Percentiles rank a stretch among this genome's conserved stretches.
Evolutionary conservation across 2,329 filamentous ascomycete species (phyloP).

Genomic region (Fusarium tricinctum): DNA sequence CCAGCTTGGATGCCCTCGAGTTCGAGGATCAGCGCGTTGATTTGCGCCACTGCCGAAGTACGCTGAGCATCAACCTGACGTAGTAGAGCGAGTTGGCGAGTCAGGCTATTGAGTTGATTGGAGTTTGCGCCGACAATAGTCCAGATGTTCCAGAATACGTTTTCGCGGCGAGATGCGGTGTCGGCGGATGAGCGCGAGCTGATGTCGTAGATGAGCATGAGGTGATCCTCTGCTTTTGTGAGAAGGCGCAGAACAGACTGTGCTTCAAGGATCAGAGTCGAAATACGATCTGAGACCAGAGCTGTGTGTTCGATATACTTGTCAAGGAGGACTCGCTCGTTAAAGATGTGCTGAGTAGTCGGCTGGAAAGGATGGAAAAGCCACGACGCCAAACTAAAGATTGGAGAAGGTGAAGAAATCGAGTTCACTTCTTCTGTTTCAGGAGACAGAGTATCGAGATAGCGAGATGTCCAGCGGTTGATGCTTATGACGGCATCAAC

Average conservation of each 20-base stretch:
- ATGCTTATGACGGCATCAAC: constrained; percentile 82
- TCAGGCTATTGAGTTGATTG: constrained; percentile 70
- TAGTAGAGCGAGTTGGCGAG: constrained; percentile 74
- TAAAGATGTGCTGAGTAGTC: constrained; percentile 58
- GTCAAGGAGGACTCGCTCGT: constrained; percentile 73
- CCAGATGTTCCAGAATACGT: constrained; percentile 79
- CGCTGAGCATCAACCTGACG: constrained; percentile 76
- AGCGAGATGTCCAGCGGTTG: constrained; percentile 80
- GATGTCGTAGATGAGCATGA: constrained; percentile 78
- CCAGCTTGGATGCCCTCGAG: constrained; percentile 79
- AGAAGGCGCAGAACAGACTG: constrained; percentile 76
- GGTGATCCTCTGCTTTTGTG: constrained; percentile 75
- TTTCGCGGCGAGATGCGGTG: constrained; percentile 71
- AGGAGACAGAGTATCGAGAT: constrained; percentile 73
- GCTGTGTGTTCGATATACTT: constrained; percentile 82
- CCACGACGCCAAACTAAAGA: constrained; percentile 59
- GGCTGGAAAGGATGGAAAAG: constrained; percentile 74
- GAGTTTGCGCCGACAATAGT: constrained; percentile 80
- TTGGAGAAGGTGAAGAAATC: constrained; percentile 51
- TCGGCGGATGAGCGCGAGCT: constrained; percentile 73
- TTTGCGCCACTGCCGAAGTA: constrained; percentile 74
- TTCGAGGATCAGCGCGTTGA: constrained; percentile 78
- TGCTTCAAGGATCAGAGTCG: constrained; percentile 76
- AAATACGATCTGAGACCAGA: constrained; percentile 78
- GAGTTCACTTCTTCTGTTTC: constrained; percentile 49